These are phyloP conservation scores for Lepidium sativum DNA, from an alignment of 345 rosid genomes.

Conservation along the genomic window DNA sequence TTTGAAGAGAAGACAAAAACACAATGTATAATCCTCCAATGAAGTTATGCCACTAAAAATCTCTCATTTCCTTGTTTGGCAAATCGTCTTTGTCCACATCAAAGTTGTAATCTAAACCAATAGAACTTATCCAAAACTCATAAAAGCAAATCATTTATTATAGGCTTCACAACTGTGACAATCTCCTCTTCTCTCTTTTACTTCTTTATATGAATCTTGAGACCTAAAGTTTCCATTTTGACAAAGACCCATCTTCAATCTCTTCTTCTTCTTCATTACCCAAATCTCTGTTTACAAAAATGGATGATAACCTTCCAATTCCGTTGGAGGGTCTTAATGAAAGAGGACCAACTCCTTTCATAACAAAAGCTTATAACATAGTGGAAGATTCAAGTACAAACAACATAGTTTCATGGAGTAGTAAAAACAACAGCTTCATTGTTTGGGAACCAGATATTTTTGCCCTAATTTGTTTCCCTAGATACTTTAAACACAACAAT, in stretches of 20 bases:
- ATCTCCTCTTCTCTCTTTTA: neutral
- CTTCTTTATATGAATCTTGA: neutral
- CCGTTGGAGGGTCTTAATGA: constrained; percentile 46
- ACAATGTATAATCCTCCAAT: constrained; percentile 8
- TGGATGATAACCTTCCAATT: constrained; percentile 25
- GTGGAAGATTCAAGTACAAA: constrained; percentile 50
- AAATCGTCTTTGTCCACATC: constrained; percentile 6
- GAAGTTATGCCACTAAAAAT: neutral
- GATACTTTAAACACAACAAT: constrained; percentile 59
- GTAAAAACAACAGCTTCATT: constrained; percentile 50
- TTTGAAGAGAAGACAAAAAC: neutral
- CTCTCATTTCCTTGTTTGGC: constrained; percentile 7
- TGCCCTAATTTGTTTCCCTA: constrained; percentile 37
- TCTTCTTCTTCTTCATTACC: neutral
- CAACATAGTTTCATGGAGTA: constrained; percentile 59
- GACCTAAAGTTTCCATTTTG: constrained; percentile 1
- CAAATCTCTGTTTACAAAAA: neutral
- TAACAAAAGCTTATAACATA: constrained; percentile 52
- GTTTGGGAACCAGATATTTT: constrained; percentile 61
- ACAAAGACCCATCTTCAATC: neutral
- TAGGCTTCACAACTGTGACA: neutral
- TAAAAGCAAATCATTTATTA: neutral
- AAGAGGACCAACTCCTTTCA: constrained; percentile 50
- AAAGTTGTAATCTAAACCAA: neutral
- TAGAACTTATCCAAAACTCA: neutral